Conservation (phyloP, 139 green algal species). For the Zygnema cylindricum region DNA sequence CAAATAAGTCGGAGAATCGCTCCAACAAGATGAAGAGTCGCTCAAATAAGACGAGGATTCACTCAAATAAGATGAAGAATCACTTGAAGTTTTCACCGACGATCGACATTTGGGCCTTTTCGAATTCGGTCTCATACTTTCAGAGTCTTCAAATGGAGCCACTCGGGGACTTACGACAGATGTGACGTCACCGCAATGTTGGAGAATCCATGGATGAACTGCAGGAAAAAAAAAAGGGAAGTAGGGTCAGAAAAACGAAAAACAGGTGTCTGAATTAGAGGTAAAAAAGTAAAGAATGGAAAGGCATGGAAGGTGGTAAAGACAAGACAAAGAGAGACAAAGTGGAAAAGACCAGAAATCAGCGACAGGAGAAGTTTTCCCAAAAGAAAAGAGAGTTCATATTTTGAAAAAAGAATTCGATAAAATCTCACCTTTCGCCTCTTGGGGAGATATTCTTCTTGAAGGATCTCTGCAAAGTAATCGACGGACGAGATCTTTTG, state of each 20-base stretch:
- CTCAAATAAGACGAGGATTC: too few species aligned
- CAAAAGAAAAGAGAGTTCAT: too few species aligned
- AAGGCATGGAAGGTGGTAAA: too few species aligned
- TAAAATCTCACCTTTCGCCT: not conserved
- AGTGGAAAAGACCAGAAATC: too few species aligned
- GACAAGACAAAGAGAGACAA: too few species aligned
- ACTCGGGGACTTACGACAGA: not conserved
- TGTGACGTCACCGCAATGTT: not conserved
- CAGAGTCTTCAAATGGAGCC: not conserved
- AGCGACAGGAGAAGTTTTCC: too few species aligned
- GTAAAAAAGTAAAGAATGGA: too few species aligned
- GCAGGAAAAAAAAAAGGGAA: not conserved
- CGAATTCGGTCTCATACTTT: not conserved
- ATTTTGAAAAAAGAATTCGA: too few species aligned
- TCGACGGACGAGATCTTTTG: slow-evolving; percentile 1
- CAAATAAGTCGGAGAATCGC: not conserved
- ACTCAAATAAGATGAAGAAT: not conserved
- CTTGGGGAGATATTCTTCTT: slow-evolving; percentile 15
- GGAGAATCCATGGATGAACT: not conserved
- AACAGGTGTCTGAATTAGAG: too few species aligned
- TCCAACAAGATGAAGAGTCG: not conserved
- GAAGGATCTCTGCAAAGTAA: slow-evolving; percentile 4
- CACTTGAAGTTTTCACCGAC: not conserved
- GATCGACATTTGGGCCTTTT: not conserved
- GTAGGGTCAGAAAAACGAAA: too few species aligned